A percentile compares a stretch with the other conserved stretches of the same genome.
Evolutionary conservation across 257 asterid species (phyloP).

Genomic region (Ophiorrhiza pumila): DNA sequence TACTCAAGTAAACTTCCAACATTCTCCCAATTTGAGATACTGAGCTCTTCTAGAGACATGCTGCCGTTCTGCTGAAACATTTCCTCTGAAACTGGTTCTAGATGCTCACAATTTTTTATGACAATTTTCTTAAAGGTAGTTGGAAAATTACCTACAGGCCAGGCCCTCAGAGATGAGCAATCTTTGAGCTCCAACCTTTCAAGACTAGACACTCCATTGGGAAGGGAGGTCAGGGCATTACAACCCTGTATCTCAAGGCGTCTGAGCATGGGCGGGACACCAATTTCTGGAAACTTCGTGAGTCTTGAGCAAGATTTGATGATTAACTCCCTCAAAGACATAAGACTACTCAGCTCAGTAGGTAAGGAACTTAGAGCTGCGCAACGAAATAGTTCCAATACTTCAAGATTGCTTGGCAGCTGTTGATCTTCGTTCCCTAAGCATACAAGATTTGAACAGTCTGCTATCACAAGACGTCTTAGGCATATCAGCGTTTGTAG

Average conservation of each 20-base stretch:
- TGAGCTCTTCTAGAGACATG: conserved; percentile 56
- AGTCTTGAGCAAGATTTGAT: conserved; percentile 49
- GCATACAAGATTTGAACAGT: conserved; percentile 46
- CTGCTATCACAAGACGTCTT: conserved; percentile 55
- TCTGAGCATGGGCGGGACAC: conserved; percentile 55
- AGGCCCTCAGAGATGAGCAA: conserved; percentile 48
- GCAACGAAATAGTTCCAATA: conserved; percentile 56
- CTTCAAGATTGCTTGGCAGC: conserved; percentile 59
- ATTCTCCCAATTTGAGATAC: conserved; percentile 43
- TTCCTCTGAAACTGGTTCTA: conserved; percentile 41
- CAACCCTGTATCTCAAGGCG: conserved; percentile 62
- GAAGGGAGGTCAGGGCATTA: conserved; percentile 50
- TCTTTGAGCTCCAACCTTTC: conserved; percentile 64
- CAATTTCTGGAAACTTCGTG: conserved; percentile 38
- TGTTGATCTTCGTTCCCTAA: conserved; percentile 49
- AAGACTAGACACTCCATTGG: conserved; percentile 41
- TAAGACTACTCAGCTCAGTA: conserved; percentile 36
- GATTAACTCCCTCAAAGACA: conserved; percentile 48
- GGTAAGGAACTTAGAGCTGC: conserved; percentile 40
- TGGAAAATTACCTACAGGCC: conserved; percentile 46
- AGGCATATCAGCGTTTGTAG: conserved; percentile 34
- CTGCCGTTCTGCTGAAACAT: conserved; percentile 27
- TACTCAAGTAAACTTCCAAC: conserved; percentile 38
- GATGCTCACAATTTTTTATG: conserved; percentile 45
- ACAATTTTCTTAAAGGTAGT: conserved; percentile 49